A percentile compares a stretch with the other conserved stretches of the same genome.
These are phyloP conservation scores for Penicilliopsis zonata DNA, from an alignment of 495 filamentous ascomycete genomes.

Conservation along the genomic window DNA sequence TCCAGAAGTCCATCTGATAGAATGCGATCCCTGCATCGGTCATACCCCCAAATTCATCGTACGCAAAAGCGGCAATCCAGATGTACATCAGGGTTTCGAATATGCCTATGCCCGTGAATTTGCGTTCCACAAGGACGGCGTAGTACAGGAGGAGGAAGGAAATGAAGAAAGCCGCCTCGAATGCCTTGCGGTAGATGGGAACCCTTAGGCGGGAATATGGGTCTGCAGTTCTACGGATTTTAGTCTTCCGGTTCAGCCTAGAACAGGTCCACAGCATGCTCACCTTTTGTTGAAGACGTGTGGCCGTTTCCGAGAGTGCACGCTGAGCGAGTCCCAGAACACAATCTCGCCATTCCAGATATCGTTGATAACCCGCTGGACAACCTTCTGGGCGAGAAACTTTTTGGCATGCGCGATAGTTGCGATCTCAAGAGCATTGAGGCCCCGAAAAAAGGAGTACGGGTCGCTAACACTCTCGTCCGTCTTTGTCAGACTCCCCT, in stretches of 20 bases:
- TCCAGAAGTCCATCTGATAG: slow-evolving; percentile 86
- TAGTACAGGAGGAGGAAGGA: slow-evolving; percentile 78
- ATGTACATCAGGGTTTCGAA: slow-evolving; percentile 44
- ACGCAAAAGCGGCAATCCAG: slow-evolving; percentile 77
- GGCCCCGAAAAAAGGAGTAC: slow-evolving; percentile 54
- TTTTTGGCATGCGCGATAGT: slow-evolving; percentile 81
- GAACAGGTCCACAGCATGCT: slow-evolving; percentile 1
- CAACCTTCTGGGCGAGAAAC: slow-evolving; percentile 73
- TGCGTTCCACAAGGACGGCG: slow-evolving; percentile 58
- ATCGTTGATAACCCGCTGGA: slow-evolving; percentile 78
- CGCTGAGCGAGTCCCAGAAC: slow-evolving; percentile 77
- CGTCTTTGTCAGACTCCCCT: slow-evolving; percentile 4
- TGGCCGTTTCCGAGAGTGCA: slow-evolving; percentile 67
- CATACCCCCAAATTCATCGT: slow-evolving; percentile 75
- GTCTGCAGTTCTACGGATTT: slow-evolving; percentile 46
- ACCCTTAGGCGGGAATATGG: slow-evolving; percentile 77
- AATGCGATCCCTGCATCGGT: slow-evolving; percentile 72
- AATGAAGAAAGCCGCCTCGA: slow-evolving; percentile 78
- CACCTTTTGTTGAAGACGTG: slow-evolving; percentile 65
- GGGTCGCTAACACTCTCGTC: slow-evolving; percentile 33
- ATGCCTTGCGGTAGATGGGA: slow-evolving; percentile 83
- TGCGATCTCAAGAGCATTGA: slow-evolving; percentile 87
- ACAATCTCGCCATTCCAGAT: slow-evolving; percentile 90
- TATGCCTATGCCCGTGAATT: slow-evolving; percentile 31
- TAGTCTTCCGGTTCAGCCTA: not conserved